These are phyloP conservation scores for Saturnispora sekii DNA, from an alignment of 805 yeast genomes.

Conservation along the genomic window DNA sequence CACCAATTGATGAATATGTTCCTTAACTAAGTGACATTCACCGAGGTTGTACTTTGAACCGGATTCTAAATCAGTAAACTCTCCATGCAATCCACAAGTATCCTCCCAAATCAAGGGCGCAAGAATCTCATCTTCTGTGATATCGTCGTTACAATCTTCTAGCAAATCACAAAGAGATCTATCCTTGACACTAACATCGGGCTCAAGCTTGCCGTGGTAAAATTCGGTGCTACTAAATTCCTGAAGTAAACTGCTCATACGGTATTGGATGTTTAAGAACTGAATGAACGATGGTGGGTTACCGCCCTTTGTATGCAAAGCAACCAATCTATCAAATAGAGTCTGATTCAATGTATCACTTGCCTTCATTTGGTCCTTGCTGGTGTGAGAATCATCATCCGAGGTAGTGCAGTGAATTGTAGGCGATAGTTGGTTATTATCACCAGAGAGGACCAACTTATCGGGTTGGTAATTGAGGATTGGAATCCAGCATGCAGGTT, in stretches of 20 bases:
- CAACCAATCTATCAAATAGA: constrained; percentile 68
- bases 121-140: constrained; percentile 8
- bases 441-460: constrained; percentile 80
- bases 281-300: constrained; percentile 29
- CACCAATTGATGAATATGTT: constrained; percentile 46
- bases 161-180: constrained; percentile 47
- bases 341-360: constrained; percentile 49
- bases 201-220: constrained; percentile 53
- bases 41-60: constrained; percentile 66
- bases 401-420: constrained; percentile 45
- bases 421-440: constrained; percentile 86
- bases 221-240: constrained; percentile 59
- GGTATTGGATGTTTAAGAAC: constrained; percentile 68
- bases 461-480: constrained; percentile 53
- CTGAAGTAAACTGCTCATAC: constrained; percentile 81
- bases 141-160: constrained; percentile 1
- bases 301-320: constrained; percentile 35
- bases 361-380: constrained; percentile 23
- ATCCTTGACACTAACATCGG: constrained; percentile 48
- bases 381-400: constrained; percentile 23
- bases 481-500: constrained; percentile 97
- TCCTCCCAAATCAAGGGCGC: constrained; percentile 73
- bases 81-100: constrained; percentile 79
- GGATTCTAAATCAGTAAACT: constrained; percentile 28
- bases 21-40: constrained; percentile 54